Evolutionary conservation across 805 yeast genomes (phyloP), one percentile per base, ranked within the genome.

Genomic region (Yarrowia yakushimensis): DNA sequence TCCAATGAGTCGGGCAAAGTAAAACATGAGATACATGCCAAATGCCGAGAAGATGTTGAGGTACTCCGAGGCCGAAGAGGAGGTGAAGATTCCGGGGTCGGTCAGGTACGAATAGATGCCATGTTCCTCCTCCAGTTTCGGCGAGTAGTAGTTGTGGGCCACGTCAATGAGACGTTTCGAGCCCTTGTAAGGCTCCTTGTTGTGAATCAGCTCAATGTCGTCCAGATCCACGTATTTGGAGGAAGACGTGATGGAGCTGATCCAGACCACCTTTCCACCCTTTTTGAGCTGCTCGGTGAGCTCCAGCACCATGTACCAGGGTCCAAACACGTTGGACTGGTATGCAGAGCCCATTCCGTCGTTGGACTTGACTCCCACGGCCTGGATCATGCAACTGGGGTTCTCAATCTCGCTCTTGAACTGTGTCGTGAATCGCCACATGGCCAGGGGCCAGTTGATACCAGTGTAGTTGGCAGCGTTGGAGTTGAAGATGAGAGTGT

Each of bases 281-380:
- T 76, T 74, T 2, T 74, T 66, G n/a, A 92, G 74, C 36, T 83
- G 74, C 2, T 83, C 83, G 39, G 78, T 72, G 20, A 93, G 74
- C 66, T 82, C 85, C 67, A 87, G 88, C 61, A 92, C 79, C 60
- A 94, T 76, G 73, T 85, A 94, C 76, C 88, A 92, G 2, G 98
- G 98, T 0, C 96, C 97, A 75, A 94, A 90, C n/a, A 93, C 97
- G 71, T 94, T 94, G 5, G 94, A 96, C 74, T 94, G 96, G 77
- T 93, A 94, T 4, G 91, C 90, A 30, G 88, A 76, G 1, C 98
- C 97, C 78, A 93, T 68, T 0, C 83, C 91, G 73, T 94, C 99
- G 13, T 20, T 60, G 1, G 96, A 83, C 69, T 81, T 84, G 25
- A 86, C 85, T 4, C 97, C 97, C 17, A 83, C 79, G 63, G 81